These are phyloP conservation scores for Fusarium musae DNA, from an alignment of 2,329 filamentous ascomycete species.

Conservation along the genomic window DNA sequence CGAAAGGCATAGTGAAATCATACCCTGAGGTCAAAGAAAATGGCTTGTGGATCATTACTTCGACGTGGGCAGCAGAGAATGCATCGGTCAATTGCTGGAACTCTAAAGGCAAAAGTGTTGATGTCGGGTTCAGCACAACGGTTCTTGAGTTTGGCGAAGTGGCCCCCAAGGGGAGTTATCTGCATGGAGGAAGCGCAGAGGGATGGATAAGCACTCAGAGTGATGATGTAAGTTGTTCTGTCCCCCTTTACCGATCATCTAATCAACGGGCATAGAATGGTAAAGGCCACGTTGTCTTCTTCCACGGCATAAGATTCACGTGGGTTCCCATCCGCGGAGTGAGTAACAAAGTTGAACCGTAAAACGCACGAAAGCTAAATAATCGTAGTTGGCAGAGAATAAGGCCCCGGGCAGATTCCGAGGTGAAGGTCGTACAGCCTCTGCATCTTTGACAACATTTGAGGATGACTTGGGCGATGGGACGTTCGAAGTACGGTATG, in stretches of 20 bases:
- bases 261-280: background rate
- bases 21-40: background rate
- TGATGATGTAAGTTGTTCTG: background rate
- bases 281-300: background rate
- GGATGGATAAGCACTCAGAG: background rate
- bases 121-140: background rate
- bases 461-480: background rate
- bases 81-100: background rate
- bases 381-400: background rate
- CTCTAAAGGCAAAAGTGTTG: background rate
- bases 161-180: background rate
- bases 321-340: background rate
- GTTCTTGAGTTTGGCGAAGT: background rate
- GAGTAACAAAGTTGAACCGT: background rate
- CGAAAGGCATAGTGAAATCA: background rate
- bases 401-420: background rate
- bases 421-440: background rate
- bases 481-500: background rate
- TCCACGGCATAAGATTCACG: background rate
- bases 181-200: background rate
- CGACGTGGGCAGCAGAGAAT: background rate
- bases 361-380: fast-evolving
- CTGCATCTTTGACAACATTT: background rate
- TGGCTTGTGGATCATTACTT: background rate
- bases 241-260: fast-evolving